These are phyloP conservation scores for Dicorynia guianensis DNA, from an alignment of 306 rosid species.

Conservation along the genomic window DNA sequence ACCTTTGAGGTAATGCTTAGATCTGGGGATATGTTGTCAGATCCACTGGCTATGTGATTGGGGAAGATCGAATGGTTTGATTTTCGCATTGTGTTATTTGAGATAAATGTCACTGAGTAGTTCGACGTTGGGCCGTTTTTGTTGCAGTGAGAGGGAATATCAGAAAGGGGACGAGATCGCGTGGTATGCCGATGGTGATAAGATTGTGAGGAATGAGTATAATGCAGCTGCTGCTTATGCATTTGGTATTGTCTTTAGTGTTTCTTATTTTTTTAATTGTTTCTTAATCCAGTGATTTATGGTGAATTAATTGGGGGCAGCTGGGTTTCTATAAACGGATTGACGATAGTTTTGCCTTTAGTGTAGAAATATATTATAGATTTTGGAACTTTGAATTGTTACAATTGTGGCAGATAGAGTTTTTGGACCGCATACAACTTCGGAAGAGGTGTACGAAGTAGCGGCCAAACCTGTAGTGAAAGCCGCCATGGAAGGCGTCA, in stretches of 20 bases:
- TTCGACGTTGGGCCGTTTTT: conserved; percentile 40
- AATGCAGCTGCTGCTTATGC: conserved; percentile 92
- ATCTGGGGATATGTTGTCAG: conserved; percentile 61
- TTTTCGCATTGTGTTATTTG: conserved; percentile 31
- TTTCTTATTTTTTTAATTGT: neutral
- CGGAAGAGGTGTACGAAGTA: conserved; percentile 90
- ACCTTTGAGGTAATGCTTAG: conserved; percentile 90
- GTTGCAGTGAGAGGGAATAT: conserved; percentile 90
- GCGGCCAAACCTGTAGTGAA: conserved; percentile 95
- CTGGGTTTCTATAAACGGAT: conserved; percentile 16
- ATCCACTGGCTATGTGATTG: conserved; percentile 50
- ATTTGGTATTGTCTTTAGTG: conserved; percentile 62
- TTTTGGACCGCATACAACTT: conserved; percentile 77
- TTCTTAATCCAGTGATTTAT: neutral
- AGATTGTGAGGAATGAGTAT: conserved; percentile 81
- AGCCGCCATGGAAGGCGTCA: conserved; percentile 97
- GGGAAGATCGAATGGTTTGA: conserved; percentile 29
- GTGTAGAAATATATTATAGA: conserved; percentile 32
- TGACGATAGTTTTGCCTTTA: conserved; percentile 32
- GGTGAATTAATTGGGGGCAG: conserved; percentile 11
- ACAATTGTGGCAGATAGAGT: conserved; percentile 81
- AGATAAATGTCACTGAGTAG: conserved; percentile 48
- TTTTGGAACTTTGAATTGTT: conserved; percentile 40
- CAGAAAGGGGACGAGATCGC: conserved; percentile 93
- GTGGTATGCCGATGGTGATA: conserved; percentile 97